Base-by-base conservation (phyloP, 352 stramenopile species). In the Pilasporangium apinafurcum region DNA sequence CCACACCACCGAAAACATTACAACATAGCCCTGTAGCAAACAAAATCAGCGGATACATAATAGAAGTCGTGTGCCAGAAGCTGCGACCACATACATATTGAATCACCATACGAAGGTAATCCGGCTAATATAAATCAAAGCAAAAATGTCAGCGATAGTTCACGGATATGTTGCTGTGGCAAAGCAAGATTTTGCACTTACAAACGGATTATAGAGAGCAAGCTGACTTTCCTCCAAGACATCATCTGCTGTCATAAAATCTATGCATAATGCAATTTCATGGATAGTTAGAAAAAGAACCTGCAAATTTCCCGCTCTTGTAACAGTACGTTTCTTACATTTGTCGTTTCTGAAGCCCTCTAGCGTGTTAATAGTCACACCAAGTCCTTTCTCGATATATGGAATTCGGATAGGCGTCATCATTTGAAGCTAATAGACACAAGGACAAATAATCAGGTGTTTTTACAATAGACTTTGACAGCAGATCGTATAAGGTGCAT, bases 1-100 rank as follows among this genome's bases (percentile, higher is more conserved):
- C 81, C 78, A 93, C 29, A 93, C 76, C 20, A 88, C 75, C 1
- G 81, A 93, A 55, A 93, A 91, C 81, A 93, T 93, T 18, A 92
- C 81, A 16, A 92, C 75, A 33, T 88, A 92, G 60, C 81, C 81
- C 80, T 92, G 47, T 3, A 26, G 20, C 17, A 27, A 35, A 33
- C 13, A 32, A 8, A 13, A 46, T 16, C 28, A 21, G 20, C 8
- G 45, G 35, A 8, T 12, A 38, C 4, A 12, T 2, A 43, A 29
- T 10, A 28, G 13, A n/a, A 62, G 20, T 20, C 12, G 51, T 34
- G 16, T 17, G 22, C n/a, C 31, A 20, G 31, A 41, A 12, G 9
- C 10, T 34, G 18, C 21, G 28, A n/a, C 4, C 8, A 50, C 67
- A 20, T 59, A 92, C 80, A 30, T 88, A 92, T 86, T 92, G 81